These are phyloP conservation scores for Cladobotryum protrusum DNA, from an alignment of 2,329 filamentous ascomycete genomes.

Conservation along the genomic window DNA sequence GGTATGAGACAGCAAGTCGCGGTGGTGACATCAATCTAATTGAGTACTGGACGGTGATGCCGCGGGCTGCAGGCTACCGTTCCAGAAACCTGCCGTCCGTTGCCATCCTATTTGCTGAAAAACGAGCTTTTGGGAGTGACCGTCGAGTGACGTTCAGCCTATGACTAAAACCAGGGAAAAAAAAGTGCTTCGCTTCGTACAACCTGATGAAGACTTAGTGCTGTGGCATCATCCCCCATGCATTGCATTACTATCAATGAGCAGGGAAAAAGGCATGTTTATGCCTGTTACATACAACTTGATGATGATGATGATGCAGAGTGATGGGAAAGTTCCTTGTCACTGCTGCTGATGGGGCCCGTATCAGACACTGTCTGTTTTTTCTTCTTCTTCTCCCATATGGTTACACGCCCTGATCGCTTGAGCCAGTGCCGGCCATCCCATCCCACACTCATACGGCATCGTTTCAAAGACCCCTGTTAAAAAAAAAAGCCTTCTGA, in stretches of 20 bases:
- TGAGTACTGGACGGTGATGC: constrained; percentile 20
- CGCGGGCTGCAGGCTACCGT: constrained; percentile 24
- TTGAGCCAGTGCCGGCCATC: constrained; percentile 6
- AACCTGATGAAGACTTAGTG: constrained; percentile 1
- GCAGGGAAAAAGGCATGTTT: no score
- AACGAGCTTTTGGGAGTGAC: not conserved
- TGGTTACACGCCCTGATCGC: constrained; percentile 4
- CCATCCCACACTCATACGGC: constrained; percentile 4
- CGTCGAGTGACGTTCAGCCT: constrained; percentile 1
- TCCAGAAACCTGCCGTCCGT: constrained; percentile 21
- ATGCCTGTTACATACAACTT: no score
- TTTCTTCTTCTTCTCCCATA: not conserved
- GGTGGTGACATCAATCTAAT: constrained; percentile 11
- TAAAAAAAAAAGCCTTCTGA: constrained; percentile 1
- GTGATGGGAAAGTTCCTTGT: no score
- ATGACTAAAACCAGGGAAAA: constrained; percentile 2
- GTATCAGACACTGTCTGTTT: not conserved
- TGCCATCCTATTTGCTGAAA: constrained; percentile 15
- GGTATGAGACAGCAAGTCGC: not conserved
- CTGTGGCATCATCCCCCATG: no score
- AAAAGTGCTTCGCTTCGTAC: not conserved
- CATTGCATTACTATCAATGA: no score
- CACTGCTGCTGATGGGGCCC: not conserved
- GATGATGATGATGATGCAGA: not conserved
- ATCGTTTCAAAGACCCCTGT: constrained; percentile 11